Base-by-base conservation (phyloP, 2,329 filamentous ascomycete genomes). In the Apiospora saccharicola region DNA sequence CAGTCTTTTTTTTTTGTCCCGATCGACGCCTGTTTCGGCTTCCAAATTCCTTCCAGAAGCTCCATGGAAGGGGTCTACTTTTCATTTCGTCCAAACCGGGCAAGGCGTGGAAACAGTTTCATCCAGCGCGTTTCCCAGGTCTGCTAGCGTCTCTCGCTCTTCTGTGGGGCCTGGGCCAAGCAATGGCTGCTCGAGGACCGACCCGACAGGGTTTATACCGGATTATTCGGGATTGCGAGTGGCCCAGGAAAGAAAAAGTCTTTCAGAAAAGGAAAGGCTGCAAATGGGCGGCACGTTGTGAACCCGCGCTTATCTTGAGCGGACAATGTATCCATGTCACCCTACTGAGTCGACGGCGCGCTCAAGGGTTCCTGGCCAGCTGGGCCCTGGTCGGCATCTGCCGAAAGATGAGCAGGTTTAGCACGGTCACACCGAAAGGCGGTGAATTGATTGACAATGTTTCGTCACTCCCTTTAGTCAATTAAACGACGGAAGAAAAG, bases 41-140 rank as follows among this genome's bases (percentile, higher is more conserved):
- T 64, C 57, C 8, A 64, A 34, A 64, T 10, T n/a, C 19, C 57
- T 64, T 64, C 57, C 19, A 64, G 57, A 64, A 64, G 30, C 30
- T 7, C 19, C 57, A n/a, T 64, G 34, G 57, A 64, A 41, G 57
- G 46, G 46, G 6, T 10, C 30, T 13, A 49, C 57, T 24, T n/a
- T 37, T 34, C 57, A 64, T 51, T 51, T 51, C 49, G n/a, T 51
- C 49, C 49, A 24, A 51, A 51, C 49, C 49, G 49, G 49, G 49
- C 24, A 51, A 24, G n/a, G n/a, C 49, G 49, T 51, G n/a, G 49
- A 24, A 51, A 51, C 46, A 49, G 46, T 49, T 49, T 49, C 46
- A n/a, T 7, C 46, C 46, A 51, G 49, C n/a, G 49, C 10, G n/a
- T 51, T 51, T 24, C 49, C n/a, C 8, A 7, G 46, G 37, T 41